Base-by-base conservation (phyloP, 352 stramenopile species). In the Phytopythium montanum region DNA sequence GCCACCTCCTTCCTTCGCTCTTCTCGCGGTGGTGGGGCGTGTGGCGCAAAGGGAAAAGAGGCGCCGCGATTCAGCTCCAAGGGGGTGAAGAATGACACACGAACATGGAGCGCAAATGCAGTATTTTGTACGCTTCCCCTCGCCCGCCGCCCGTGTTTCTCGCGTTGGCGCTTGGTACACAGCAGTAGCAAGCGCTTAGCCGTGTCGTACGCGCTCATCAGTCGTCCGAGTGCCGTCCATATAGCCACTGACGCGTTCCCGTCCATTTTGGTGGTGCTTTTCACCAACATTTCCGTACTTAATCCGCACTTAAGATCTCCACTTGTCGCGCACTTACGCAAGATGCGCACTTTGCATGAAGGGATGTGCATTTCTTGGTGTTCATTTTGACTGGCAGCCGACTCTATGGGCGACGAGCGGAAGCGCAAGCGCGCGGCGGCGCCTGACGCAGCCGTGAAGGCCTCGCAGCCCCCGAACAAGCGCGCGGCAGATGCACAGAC, bases 351-450 rank as follows among this genome's bases (percentile, higher is more conserved):
- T 45, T 45, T 45, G 18, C 38, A 18, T 19, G 38, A 45, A 5
- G 16, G 38, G 3, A 23, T 14, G 6, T 45, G 38, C 38, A 45
- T 25, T 23, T 25, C 13, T 21, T 45, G n/a, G n/a, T 23, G 38
- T 9, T 34, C 5, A 34, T 9, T 34, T 45, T 45, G 38, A 45
- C 18, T 45, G 38, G 38, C 16, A 9, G 29, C 29, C 29, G 34
- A 42, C 18, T 6, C 9, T 7, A 45, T 10, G 38, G 29, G 21
- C 21, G 55, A 53, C 18, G 61, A 68, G 41, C 54, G 55, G 54
- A 67, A 68, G 55, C 64, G 55, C 16, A 29, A 54, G 54, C 48
- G 60, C 53, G 33, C 53, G 36, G 46, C 45, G 26, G 39, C 38
- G 19, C 2, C 25, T 23, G 38, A 13, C 13, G 39, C 38, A 14